Evolutionary conservation across 139 green algal species (phyloP), one percentile per base, ranked within the genome.

Genomic region (Ettlia oleoabundans): DNA sequence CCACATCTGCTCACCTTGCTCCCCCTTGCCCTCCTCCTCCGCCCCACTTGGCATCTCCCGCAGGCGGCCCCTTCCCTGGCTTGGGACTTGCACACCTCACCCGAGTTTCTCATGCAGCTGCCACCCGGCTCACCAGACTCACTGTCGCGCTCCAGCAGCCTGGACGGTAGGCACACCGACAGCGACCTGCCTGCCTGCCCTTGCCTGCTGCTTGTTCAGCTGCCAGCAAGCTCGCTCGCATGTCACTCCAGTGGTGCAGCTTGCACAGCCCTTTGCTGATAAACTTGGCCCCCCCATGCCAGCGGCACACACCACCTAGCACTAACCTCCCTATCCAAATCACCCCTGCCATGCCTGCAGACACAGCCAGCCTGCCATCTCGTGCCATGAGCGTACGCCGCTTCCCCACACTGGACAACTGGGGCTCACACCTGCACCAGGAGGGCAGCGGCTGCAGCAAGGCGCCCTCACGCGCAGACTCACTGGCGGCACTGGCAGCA

Each of bases 51-150:
- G n/a, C n/a, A n/a, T n/a, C n/a, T n/a, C 19, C 72, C 63, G 73
- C 73, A 80, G 73, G 24, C 26, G 1, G 70, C 42, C 15, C 40
- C 73, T 22, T 78, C 71, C 15, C 71, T 82, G 40, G 73, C 82
- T 40, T 76, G 41, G 73, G 82, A 86, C 76, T 62, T 86, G 62
- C 74, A 86, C 82, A 76, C 82, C 55, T 86, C 82, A 5, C 70
- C 82, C 3, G 82, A 86, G 33, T 86, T 81, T 52, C 81, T 82
- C 69, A 80, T 82, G 75, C 74, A 86, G 70, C 75, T 82, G 55
- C 65, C 75, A 9, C 70, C 70, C 24, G 70, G 80, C 32, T 75
- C 62, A 4, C 58, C 65, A 3, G 26, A 33, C 47, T 55, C 65
- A 8, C 51, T 55, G 2, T 68, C 78, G 2, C 80, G 43, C 70